A percentile compares a stretch with the other conserved stretches of the same genome.
Conservation (phyloP, 495 filamentous ascomycete species). For the Penicillium desertorum region DNA sequence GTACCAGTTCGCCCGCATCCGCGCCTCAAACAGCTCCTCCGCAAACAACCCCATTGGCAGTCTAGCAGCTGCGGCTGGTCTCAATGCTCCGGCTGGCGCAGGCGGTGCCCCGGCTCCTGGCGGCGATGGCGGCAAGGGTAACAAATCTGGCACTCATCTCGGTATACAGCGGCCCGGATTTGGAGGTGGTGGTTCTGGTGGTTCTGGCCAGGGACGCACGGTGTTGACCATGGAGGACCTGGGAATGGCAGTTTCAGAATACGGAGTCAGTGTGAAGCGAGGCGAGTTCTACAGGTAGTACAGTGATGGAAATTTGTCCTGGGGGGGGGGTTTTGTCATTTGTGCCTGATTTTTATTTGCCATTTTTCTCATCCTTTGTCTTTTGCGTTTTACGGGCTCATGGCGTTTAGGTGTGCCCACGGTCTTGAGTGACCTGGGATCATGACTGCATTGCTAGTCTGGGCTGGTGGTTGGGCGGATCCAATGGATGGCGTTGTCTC, state of each 20-base stretch:
- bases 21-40: constrained; percentile 80
- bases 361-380: constrained; percentile 9
- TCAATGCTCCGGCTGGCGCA: constrained; percentile 59
- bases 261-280: constrained; percentile 93
- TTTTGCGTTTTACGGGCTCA: constrained; percentile 1
- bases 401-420: constrained; percentile 25
- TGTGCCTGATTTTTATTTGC: constrained; percentile 1
- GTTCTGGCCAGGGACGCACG: constrained; percentile 80
- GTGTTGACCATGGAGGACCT: constrained; percentile 99
- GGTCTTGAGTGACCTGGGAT: constrained; percentile 6
- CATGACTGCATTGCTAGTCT: constrained; percentile 10
- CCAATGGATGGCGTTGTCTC: constrained; percentile 26
- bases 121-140: constrained; percentile 57
- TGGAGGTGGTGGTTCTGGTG: constrained; percentile 88
- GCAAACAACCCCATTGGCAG: constrained; percentile 86
- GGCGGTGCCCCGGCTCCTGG: constrained; percentile 49
- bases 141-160: constrained; percentile 63
- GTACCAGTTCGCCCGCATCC: constrained; percentile 94
- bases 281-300: constrained; percentile 92
- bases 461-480: constrained; percentile 16
- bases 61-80: constrained; percentile 73
- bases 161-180: constrained; percentile 90
- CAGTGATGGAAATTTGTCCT: background rate
- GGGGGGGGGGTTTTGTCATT: background rate
- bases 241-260: constrained; percentile 95